Evolutionary conservation across 306 rosid genomes (phyloP).

Genomic region (Cyclanthera cordifolia): DNA sequence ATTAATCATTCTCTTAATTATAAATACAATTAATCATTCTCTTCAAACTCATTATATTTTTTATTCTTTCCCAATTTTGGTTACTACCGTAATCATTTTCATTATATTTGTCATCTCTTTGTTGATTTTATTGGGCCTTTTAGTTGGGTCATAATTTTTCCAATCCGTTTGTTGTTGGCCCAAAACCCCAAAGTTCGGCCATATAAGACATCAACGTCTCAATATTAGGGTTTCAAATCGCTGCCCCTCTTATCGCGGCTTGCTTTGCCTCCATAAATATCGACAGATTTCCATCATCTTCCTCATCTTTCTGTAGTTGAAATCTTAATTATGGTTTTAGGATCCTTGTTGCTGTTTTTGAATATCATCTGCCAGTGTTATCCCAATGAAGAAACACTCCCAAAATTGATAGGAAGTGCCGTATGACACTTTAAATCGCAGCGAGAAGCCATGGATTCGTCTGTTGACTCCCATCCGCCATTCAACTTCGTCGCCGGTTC

Average conservation of each 20-base stretch:
- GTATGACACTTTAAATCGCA: slow-evolving; percentile 74
- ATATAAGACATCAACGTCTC: neutral
- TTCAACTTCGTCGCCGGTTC: neutral
- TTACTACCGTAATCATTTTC: too few species aligned
- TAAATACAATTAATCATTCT: too few species aligned
- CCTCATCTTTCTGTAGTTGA: neutral
- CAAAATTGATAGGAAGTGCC: slow-evolving; percentile 91
- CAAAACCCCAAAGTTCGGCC: neutral
- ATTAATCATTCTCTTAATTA: too few species aligned
- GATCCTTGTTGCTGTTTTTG: neutral
- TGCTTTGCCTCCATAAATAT: neutral
- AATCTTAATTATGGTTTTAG: neutral
- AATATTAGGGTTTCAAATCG: slow-evolving; percentile 1
- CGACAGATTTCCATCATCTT: neutral
- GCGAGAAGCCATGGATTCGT: slow-evolving; percentile 9
- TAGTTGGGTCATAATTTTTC: neutral
- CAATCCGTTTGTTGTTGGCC: neutral
- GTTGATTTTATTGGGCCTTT: neutral
- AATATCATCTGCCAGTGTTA: neutral
- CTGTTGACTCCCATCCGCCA: slow-evolving; percentile 26
- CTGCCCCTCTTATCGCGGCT: neutral
- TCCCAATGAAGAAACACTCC: slow-evolving; percentile 63
- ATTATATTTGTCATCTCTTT: too few species aligned
- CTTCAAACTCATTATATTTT: too few species aligned
- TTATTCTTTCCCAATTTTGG: too few species aligned